Evolutionary conservation across 2,329 filamentous ascomycete species (phyloP).

Genomic region (Trichoderma sp.): DNA sequence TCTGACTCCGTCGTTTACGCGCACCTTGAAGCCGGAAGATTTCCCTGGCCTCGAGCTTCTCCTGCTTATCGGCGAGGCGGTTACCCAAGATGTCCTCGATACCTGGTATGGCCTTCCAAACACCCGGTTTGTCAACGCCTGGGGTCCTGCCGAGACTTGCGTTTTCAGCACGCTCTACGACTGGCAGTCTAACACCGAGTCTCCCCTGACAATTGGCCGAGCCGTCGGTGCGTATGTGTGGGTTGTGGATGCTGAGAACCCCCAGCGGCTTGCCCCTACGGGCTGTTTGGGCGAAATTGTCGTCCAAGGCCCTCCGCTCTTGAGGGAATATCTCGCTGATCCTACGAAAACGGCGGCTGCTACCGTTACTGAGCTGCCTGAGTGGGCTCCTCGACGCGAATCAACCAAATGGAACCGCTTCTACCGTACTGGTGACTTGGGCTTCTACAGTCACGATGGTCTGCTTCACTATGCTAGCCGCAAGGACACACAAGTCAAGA

Average conservation of each 20-base stretch:
- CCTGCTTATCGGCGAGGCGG: constrained; percentile 28
- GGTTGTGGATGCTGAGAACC: constrained; percentile 26
- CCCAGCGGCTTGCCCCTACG: constrained; percentile 21
- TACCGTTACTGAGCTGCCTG: neutral
- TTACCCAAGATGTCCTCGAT: constrained; percentile 21
- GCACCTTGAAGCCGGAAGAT: constrained; percentile 6
- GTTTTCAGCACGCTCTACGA: constrained; percentile 16
- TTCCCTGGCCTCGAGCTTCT: constrained; percentile 18
- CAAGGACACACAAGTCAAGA: constrained; percentile 60
- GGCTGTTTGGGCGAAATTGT: constrained; percentile 28
- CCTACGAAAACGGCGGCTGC: constrained; percentile 16
- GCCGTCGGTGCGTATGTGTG: constrained; percentile 12
- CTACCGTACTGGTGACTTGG: constrained; percentile 55
- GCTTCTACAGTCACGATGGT: constrained; percentile 45
- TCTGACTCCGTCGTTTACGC: constrained; percentile 22
- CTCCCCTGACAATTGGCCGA: constrained; percentile 18
- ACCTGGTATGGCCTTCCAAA: constrained; percentile 26
- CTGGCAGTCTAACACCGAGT: constrained; percentile 16
- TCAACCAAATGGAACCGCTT: constrained; percentile 26
- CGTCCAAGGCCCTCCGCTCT: constrained; percentile 24
- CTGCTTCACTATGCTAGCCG: constrained; percentile 50
- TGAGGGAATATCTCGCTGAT: constrained; percentile 25
- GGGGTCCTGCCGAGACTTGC: constrained; percentile 31
- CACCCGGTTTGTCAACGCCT: constrained; percentile 29
- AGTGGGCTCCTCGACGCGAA: constrained; percentile 14